Evolutionary conservation across 768 basidiomycete species (phyloP), one percentile per base, ranked within the genome.

Genomic region (Boletus coccyginus): DNA sequence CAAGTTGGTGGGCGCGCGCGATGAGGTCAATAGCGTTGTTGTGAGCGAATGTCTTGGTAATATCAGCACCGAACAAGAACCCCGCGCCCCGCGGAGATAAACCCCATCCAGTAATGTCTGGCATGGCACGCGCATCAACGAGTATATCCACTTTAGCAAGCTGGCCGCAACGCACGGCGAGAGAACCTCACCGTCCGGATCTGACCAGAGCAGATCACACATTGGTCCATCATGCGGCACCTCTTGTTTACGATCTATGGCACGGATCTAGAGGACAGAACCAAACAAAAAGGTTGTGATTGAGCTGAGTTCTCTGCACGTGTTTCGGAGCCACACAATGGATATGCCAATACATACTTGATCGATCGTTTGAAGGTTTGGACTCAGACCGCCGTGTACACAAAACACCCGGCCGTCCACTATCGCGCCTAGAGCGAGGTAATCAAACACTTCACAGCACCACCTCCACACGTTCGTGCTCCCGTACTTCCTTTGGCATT

Each of bases 171-270:
- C n/a, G 41, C 55, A 46, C 35, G 21, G 49, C 17, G 31, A 32
- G 56, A 50, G 42, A 62, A 14, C 57, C 68, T 61, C 53, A 94
- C 94, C 95, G 71, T 98, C 96, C 44, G 96, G 96, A 77, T 98
- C 96, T 56, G 95, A 97, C 96, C 96, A 98, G n/a, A 98, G 78
- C 3, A 98, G 78, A 74, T 98, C 96, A 67, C 96, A 98, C 96
- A 98, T 98, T 9, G 94, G 87, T 13, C 96, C 96, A 68, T 98
- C 96, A 71, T 98, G 96, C 29, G 96, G 96, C 24, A 98, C 96
- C 69, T 98, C 96, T 72, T 96, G 94, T 71, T 95, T 94, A 35
- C 96, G 77, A 77, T 98, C 95, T 64, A 98, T 96, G 38, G 87
- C 81, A 49, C 96, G 89, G 63, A 98, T 98, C 94, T 91, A 70